These are phyloP conservation scores for Rachicladosporium sp. DNA, from an alignment of 2,329 filamentous ascomycete genomes.

Conservation along the genomic window DNA sequence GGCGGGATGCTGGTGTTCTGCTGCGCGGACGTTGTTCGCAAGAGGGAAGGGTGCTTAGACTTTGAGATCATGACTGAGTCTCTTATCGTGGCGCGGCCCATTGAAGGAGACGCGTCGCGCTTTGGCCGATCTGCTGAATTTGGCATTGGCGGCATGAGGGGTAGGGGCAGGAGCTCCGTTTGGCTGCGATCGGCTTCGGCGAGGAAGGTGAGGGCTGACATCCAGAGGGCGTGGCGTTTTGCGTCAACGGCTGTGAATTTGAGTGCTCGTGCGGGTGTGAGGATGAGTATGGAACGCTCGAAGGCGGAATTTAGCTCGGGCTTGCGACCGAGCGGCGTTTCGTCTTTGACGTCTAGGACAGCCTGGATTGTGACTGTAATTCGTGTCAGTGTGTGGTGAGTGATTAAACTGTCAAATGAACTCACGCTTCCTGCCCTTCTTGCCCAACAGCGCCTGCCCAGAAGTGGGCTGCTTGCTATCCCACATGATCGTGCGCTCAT, in stretches of 20 bases:
- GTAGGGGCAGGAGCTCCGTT: conserved; percentile 13
- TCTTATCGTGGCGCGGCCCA: conserved; percentile 50
- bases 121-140: conserved; percentile 20
- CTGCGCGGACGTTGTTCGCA: conserved; percentile 7
- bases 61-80: conserved; percentile 88
- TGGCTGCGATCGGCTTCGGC: conserved; percentile 62
- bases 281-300: conserved; percentile 85
- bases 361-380: conserved; percentile 81
- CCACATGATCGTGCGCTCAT: conserved; percentile 94
- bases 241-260: conserved; percentile 80
- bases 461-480: conserved; percentile 95
- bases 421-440: conserved; percentile 88
- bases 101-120: conserved; percentile 17
- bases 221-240: conserved; percentile 88
- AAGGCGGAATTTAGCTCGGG: conserved; percentile 41
- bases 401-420: conserved; percentile 18
- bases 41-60: conserved; percentile 28
- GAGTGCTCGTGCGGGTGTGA: conserved; percentile 83
- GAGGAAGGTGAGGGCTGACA: conserved; percentile 88
- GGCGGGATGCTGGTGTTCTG: conserved; percentile 11
- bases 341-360: conserved; percentile 91
- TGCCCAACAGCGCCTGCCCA: conserved; percentile 79
- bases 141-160: conserved; percentile 20
- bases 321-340: conserved; percentile 67
- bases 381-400: conserved; percentile 6